phyloP scores from a whole-genome alignment of 148 eudicot genomes.

The Heliamphora exappendiculata region DNA sequence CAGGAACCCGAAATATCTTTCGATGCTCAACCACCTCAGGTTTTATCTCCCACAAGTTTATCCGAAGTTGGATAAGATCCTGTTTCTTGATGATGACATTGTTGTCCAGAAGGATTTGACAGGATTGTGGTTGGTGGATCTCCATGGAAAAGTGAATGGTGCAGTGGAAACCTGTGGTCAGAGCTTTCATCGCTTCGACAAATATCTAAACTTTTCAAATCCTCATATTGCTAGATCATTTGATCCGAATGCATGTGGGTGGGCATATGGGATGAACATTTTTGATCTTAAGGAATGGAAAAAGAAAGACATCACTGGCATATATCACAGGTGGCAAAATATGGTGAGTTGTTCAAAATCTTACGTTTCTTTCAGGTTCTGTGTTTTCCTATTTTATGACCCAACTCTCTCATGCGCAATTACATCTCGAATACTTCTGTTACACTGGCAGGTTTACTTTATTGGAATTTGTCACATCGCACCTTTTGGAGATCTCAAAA shows the following conservation, averaged over 20 bases:
- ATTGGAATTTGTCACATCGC: not conserved
- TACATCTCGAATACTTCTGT: not conserved
- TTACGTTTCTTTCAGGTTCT: slow-evolving; percentile 5
- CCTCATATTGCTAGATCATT: slow-evolving; percentile 70
- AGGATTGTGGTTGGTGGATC: slow-evolving; percentile 66
- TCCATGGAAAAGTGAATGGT: slow-evolving; percentile 81
- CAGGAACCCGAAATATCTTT: slow-evolving; percentile 85
- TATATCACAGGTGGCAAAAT: slow-evolving; percentile 90
- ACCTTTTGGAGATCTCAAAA: not conserved
- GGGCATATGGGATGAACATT: slow-evolving; percentile 94
- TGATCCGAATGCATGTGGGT: slow-evolving; percentile 85
- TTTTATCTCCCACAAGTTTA: slow-evolving; percentile 87
- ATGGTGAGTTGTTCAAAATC: slow-evolving; percentile 36
- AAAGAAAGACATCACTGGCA: slow-evolving; percentile 68
- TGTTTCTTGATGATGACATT: slow-evolving; percentile 88
- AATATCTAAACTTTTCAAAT: slow-evolving; percentile 80
- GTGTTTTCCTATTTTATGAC: not conserved
- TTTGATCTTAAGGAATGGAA: slow-evolving; percentile 90
- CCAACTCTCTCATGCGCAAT: not conserved
- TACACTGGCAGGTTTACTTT: not conserved
- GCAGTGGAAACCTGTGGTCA: slow-evolving; percentile 90
- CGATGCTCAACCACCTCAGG: slow-evolving; percentile 85
- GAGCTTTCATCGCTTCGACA: slow-evolving; percentile 86
- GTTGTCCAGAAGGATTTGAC: slow-evolving; percentile 86
- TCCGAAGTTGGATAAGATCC: slow-evolving; percentile 78